Evolutionary conservation across 768 basidiomycete species (phyloP).

Genomic region (Boletus sp.): DNA sequence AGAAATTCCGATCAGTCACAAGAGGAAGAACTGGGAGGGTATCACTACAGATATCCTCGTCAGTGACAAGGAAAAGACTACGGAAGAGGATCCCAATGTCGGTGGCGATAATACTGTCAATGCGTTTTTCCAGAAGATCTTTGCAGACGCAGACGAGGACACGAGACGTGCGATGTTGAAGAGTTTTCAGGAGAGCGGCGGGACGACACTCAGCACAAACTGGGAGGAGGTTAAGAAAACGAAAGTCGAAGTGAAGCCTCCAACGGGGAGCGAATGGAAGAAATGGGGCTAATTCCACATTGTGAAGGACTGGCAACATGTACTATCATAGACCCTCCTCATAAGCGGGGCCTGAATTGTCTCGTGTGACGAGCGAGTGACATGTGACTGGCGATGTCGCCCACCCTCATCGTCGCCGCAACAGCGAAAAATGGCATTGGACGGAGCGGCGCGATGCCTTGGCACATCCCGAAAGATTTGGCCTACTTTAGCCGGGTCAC

Average conservation of each 20-base stretch:
- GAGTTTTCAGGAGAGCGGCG: slow-evolving; percentile 92
- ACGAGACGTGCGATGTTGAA: slow-evolving; percentile 97
- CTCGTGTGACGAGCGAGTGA: too few species aligned
- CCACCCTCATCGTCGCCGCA: slow-evolving; percentile 93
- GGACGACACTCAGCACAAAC: slow-evolving; percentile 93
- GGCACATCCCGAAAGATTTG: slow-evolving; percentile 87
- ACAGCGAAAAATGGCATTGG: slow-evolving; percentile 89
- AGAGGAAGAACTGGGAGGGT: slow-evolving; percentile 86
- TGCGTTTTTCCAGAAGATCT: slow-evolving; percentile 88
- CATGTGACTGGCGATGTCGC: too few species aligned
- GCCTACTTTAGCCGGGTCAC: slow-evolving; percentile 88
- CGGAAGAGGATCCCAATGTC: slow-evolving; percentile 81
- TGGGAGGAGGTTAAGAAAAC: slow-evolving; percentile 84
- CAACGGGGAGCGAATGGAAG: slow-evolving; percentile 80
- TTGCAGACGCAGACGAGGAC: slow-evolving; percentile 86
- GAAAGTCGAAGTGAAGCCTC: slow-evolving; percentile 75
- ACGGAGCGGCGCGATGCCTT: slow-evolving; percentile 69
- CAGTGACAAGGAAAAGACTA: slow-evolving; percentile 64
- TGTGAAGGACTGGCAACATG: too few species aligned
- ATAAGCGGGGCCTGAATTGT: too few species aligned
- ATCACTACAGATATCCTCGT: slow-evolving; percentile 66
- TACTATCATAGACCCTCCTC: too few species aligned
- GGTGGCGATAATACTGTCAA: slow-evolving; percentile 88
- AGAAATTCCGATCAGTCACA: slow-evolving; percentile 35
- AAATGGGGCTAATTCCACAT: slow-evolving; percentile 52